phyloP scores from a whole-genome alignment of 2,329 filamentous ascomycete genomes.

The Aspergillus sp. region DNA sequence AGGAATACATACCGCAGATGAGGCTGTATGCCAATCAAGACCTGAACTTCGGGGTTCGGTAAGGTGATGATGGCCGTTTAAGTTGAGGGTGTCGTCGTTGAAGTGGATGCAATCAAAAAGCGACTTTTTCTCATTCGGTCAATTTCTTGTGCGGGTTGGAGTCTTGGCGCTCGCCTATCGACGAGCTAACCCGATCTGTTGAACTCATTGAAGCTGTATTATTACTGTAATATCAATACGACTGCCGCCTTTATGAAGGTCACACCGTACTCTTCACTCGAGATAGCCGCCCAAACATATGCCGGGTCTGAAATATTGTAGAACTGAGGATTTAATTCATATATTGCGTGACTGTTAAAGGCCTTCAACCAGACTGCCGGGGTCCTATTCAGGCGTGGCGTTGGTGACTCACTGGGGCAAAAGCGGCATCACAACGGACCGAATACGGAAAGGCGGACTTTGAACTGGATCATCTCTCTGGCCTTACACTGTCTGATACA shows the following conservation, averaged over 20 bases:
- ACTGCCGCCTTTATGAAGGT: neutral
- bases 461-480: neutral
- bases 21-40: slow-evolving; percentile 66
- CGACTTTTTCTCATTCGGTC: slow-evolving; percentile 10
- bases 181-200: slow-evolving; percentile 32
- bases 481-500: neutral
- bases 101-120: slow-evolving; percentile 14
- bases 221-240: neutral
- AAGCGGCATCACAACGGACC: neutral
- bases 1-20: slow-evolving; percentile 23
- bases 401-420: neutral
- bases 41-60: slow-evolving; percentile 75
- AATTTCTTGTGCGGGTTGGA: slow-evolving; percentile 27
- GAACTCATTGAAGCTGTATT: slow-evolving; percentile 10
- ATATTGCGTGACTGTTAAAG: neutral
- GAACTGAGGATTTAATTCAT: neutral
- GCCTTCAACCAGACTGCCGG: neutral
- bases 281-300: neutral
- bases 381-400: neutral
- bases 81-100: slow-evolving; percentile 3
- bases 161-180: slow-evolving; percentile 42
- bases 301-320: neutral
- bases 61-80: slow-evolving; percentile 68
- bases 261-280: too few species aligned
- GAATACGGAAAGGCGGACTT: neutral